A percentile compares a stretch with the other conserved stretches of the same genome.
phyloP scores from a whole-genome alignment of 345 rosid genomes.

The Lagerstroemia speciosa region DNA sequence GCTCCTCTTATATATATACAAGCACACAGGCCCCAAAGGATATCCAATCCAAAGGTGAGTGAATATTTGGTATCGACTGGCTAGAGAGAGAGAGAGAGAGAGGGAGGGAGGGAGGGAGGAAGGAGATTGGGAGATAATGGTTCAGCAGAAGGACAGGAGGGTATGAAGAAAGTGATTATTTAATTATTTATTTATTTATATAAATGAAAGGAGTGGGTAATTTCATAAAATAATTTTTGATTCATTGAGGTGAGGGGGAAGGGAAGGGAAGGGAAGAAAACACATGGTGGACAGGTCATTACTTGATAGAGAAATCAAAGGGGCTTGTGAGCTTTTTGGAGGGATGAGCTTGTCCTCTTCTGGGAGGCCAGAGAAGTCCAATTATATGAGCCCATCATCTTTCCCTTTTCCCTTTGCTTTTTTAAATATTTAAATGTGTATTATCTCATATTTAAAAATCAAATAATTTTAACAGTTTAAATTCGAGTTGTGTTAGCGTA shows the following conservation, averaged over 20 bases:
- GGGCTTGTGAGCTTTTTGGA: constrained; percentile 29
- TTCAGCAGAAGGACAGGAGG: constrained; percentile 1
- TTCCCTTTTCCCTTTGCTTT: background rate
- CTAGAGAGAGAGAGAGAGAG: background rate
- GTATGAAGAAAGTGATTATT: background rate
- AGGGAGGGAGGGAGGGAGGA: background rate
- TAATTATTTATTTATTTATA: too few relatives aligned
- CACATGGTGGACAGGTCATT: constrained; percentile 57
- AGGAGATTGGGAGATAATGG: constrained; percentile 12
- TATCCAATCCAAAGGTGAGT: background rate
- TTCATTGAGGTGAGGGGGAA: background rate
- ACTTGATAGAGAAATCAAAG: constrained; percentile 27
- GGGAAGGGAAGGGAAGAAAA: constrained; percentile 12
- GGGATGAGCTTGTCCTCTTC: constrained; percentile 46
- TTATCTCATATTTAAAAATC: too few relatives aligned
- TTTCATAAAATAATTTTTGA: too few relatives aligned
- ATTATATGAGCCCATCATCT: background rate
- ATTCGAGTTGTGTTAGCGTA: too few relatives aligned
- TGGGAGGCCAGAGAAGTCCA: background rate
- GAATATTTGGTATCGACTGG: background rate
- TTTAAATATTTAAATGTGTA: too few relatives aligned
- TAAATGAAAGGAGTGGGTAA: background rate
- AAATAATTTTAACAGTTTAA: too few relatives aligned
- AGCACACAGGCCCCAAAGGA: background rate
- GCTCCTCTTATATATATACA: background rate